Conservation (phyloP, 805 yeast species). For the Pichia occidentalis region DNA sequence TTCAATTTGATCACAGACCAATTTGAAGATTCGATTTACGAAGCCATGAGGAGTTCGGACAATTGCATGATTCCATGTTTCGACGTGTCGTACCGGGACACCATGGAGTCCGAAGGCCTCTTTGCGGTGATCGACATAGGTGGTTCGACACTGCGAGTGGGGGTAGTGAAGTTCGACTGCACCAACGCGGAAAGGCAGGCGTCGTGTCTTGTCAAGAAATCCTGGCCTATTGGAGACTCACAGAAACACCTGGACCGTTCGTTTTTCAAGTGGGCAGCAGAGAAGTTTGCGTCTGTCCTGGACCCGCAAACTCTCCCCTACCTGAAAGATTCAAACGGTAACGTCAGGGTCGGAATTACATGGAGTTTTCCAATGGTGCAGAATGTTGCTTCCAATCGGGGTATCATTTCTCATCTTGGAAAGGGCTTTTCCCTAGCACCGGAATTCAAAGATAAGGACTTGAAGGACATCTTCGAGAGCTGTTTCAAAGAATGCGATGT, state of each 20-base stretch:
- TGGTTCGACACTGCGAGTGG: constrained; percentile 45
- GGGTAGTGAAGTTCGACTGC: constrained; percentile 19
- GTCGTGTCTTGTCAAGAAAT: constrained; percentile 5
- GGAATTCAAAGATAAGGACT: constrained; percentile 36
- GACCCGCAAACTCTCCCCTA: not conserved
- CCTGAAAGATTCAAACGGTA: constrained; percentile 17
- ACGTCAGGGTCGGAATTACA: constrained; percentile 40
- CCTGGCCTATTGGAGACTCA: constrained; percentile 10
- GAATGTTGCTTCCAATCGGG: constrained; percentile 33
- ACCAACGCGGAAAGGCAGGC: constrained; percentile 14
- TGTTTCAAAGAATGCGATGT: constrained; percentile 24
- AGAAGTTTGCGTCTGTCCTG: constrained; percentile 3
- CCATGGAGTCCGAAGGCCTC: constrained; percentile 8
- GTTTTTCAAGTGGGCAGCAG: constrained; percentile 6
- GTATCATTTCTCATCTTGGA: constrained; percentile 46
- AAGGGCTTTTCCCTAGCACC: constrained; percentile 49
- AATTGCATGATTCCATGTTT: constrained; percentile 12
- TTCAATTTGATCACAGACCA: constrained; percentile 2
- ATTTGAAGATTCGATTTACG: constrained; percentile 6
- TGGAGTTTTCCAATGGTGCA: constrained; percentile 53
- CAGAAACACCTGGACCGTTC: constrained; percentile 7
- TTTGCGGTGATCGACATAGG: constrained; percentile 47
- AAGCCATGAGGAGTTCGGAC: constrained; percentile 4
- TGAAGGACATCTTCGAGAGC: constrained; percentile 34
- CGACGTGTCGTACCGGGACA: constrained; percentile 1